phyloP scores from a whole-genome alignment of 2,329 filamentous ascomycete species.

The Penicillium vulpinum region DNA sequence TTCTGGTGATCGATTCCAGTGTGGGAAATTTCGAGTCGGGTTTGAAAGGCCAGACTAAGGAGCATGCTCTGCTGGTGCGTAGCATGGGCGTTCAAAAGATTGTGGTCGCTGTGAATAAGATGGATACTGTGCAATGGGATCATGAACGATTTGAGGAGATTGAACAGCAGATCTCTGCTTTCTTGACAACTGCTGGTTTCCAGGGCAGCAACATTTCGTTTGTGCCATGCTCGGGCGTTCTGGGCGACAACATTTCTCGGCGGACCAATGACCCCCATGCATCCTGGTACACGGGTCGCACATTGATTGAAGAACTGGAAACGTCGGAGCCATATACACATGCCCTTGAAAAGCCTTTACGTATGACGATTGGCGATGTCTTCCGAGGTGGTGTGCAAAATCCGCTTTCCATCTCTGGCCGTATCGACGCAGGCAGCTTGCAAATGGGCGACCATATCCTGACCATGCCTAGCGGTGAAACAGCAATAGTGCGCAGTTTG shows the following conservation, averaged over 20 bases:
- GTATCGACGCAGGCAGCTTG: constrained; percentile 78
- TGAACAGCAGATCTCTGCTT: constrained; percentile 75
- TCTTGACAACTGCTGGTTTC: constrained; percentile 81
- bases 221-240: constrained; percentile 84
- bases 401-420: constrained; percentile 80
- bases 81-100: constrained; percentile 88
- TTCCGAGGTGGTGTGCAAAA: constrained; percentile 78
- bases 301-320: constrained; percentile 81
- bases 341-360: constrained; percentile 73
- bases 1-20: constrained; percentile 88
- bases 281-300: constrained; percentile 78
- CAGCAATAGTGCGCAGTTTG: constrained; percentile 76
- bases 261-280: constrained; percentile 50
- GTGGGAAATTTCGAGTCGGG: constrained; percentile 92
- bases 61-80: constrained; percentile 84
- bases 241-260: constrained; percentile 78
- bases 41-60: constrained; percentile 87
- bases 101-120: constrained; percentile 92
- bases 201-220: constrained; percentile 78
- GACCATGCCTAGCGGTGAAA: constrained; percentile 78
- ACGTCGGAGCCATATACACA: constrained; percentile 71
- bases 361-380: constrained; percentile 84
- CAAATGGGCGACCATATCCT: constrained; percentile 81
- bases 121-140: constrained; percentile 84
- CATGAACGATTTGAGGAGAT: constrained; percentile 83